Evolutionary conservation across 106 monocot genomes (phyloP).

Genomic region (Dioscorea dumetorum): DNA sequence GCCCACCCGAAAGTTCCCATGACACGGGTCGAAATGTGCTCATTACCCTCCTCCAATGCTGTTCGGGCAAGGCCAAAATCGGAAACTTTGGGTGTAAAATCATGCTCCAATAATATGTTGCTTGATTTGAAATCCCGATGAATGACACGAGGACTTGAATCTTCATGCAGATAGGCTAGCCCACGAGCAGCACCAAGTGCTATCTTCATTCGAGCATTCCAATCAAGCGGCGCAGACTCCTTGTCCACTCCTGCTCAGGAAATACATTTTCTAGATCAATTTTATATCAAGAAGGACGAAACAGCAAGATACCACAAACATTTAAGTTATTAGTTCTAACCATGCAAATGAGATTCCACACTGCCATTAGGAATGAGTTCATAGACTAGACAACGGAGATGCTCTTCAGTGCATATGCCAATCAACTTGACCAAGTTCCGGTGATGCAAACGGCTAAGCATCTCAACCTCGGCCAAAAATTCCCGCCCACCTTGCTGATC

Average conservation of each 20-base stretch:
- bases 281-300: no score
- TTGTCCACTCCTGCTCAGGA: constrained; percentile 47
- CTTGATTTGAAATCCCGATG: constrained; percentile 98
- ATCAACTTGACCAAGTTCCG: constrained; percentile 92
- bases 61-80: constrained; percentile 91
- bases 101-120: constrained; percentile 81
- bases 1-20: constrained; percentile 98
- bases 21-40: constrained; percentile 88
- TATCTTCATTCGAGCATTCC: constrained; percentile 77
- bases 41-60: constrained; percentile 68
- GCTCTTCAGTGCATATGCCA: constrained; percentile 78
- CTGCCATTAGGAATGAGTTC: constrained; percentile 95
- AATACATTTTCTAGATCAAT: not conserved
- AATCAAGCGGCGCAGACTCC: constrained; percentile 63
- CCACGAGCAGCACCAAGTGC: constrained; percentile 91
- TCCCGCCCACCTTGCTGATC: constrained; percentile 84
- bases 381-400: constrained; percentile 67
- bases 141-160: constrained; percentile 89
- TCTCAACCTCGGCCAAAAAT: constrained; percentile 89
- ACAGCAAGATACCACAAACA: no score
- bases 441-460: constrained; percentile 95
- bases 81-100: constrained; percentile 86
- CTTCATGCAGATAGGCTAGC: constrained; percentile 91
- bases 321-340: constrained; percentile 16
- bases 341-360: constrained; percentile 97